These are phyloP conservation scores for Cutaneotrichosporon sp. DNA, from an alignment of 1,284 basidiomycete species.

Conservation along the genomic window DNA sequence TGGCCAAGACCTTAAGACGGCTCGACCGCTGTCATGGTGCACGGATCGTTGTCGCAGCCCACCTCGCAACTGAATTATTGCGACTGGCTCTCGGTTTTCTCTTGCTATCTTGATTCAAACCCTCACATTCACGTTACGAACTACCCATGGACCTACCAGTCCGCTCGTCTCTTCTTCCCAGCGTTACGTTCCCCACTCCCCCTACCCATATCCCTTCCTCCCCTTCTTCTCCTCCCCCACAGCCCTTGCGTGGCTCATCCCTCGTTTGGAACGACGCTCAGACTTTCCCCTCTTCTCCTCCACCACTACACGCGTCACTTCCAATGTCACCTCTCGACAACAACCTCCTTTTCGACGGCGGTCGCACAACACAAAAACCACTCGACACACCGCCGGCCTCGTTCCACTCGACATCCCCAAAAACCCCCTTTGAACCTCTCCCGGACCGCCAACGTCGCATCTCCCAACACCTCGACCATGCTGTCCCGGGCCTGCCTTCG, in stretches of 20 bases:
- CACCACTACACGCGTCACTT: constrained; percentile 20
- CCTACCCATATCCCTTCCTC: not conserved
- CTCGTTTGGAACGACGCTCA: constrained; percentile 35
- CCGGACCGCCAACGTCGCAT: not conserved
- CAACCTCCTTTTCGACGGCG: constrained; percentile 21
- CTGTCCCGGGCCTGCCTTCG: constrained; percentile 5
- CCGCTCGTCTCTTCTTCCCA: not conserved
- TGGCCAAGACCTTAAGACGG: not conserved
- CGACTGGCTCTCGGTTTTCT: not conserved
- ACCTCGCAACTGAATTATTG: not conserved
- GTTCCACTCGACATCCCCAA: constrained; percentile 17
- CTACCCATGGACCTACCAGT: not conserved
- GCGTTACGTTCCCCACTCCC: not conserved
- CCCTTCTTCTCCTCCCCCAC: not conserved
- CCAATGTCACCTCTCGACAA: constrained; percentile 17
- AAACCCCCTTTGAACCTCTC: not conserved
- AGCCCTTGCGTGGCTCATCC: constrained; percentile 11
- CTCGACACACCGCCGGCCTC: constrained; percentile 30
- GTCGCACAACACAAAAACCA: constrained; percentile 23
- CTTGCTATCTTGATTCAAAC: not conserved
- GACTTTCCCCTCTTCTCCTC: constrained; percentile 29
- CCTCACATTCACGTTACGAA: not conserved
- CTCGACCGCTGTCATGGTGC: not conserved
- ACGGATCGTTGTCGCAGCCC: not conserved
- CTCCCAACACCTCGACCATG: constrained; percentile 3